Evolutionary conservation across 768 basidiomycete species (phyloP), one percentile per base, ranked within the genome.

Genomic region (Kwoniella shandongensis): DNA sequence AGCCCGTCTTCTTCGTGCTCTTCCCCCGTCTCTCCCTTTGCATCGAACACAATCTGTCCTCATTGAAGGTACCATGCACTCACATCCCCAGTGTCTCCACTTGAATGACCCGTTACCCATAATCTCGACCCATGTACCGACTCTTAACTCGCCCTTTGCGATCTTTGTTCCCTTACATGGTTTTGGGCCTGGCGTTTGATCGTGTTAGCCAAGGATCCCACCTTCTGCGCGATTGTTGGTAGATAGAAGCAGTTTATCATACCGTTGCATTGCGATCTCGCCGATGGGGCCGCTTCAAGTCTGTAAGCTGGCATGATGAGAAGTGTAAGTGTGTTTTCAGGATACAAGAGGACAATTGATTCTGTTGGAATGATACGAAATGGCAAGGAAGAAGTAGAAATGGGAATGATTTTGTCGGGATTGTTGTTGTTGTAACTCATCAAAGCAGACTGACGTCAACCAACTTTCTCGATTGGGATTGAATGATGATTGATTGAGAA

Each of bases 11-110:
- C n/a, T 1, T 18, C 22, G 25, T 20, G 42, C 4, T 20, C 13
- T 20, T 22, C 13, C 4, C 42, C 25, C 22, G 22, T 3, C 42
- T 18, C 22, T 6, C 4, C 44, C 15, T 15, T 6, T 45, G 5
- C 13, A 35, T 45, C 44, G 32, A 6, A 13, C 32, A 32, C 7
- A 6, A 32, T 32, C 32, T 6, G 32, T 32, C 32, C 32, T 32
- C 32, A 32, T 13, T n/a, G n/a, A n/a, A n/a, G n/a, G n/a, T n/a
- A n/a, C n/a, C n/a, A n/a, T n/a, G n/a, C n/a, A 58, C 71, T 59
- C 81, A 71, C 91, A 93, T 18, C 91, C 91, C 90, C 90, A 94
- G 70, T 94, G 91, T 61, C 89, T 84, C 89, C 89, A 94, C 30
- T 81, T 75, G 70, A 87, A 88, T 66, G 74, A 81, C 8, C 83